A percentile compares a stretch with the other conserved stretches of the same genome.
Conservation (phyloP, 2,329 filamentous ascomycete genomes). For the Epichloe bromicola region DNA sequence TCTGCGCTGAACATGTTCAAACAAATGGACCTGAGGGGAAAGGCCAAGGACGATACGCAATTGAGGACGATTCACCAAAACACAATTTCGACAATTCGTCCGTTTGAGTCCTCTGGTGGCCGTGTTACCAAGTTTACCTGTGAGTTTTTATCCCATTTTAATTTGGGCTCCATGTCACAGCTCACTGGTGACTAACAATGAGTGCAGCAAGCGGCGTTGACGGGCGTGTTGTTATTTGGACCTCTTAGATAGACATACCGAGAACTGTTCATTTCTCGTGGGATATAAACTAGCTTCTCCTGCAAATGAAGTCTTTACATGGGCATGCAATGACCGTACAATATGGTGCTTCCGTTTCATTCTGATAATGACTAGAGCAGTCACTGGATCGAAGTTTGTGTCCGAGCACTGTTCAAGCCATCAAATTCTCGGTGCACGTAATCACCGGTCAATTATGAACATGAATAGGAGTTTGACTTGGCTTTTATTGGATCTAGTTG, state of each 20-base stretch:
- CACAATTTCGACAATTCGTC: slow-evolving; percentile 74
- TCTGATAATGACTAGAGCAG: not conserved
- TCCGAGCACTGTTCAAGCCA: not conserved
- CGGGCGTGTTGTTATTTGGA: slow-evolving; percentile 71
- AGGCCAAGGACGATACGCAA: slow-evolving; percentile 81
- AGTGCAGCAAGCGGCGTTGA: slow-evolving; percentile 64
- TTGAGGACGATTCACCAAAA: slow-evolving; percentile 95
- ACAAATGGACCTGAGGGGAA: slow-evolving; percentile 97
- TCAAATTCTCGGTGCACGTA: not conserved
- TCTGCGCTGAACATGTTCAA: slow-evolving; percentile 95
- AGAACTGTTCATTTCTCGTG: not conserved
- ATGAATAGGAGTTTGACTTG: not conserved
- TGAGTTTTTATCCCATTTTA: slow-evolving; percentile 40
- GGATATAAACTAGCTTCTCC: not conserved
- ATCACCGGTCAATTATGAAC: not conserved
- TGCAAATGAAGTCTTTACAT: not conserved
- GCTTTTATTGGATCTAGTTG: not conserved
- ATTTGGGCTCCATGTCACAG: not conserved
- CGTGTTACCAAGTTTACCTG: slow-evolving; percentile 72
- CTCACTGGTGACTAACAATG: slow-evolving; percentile 14
- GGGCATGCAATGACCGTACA: not conserved
- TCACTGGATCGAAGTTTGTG: not conserved
- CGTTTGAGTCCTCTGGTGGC: slow-evolving; percentile 54
- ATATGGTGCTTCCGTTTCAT: not conserved
- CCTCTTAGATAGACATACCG: slow-evolving; percentile 31